A percentile compares a stretch with the other conserved stretches of the same genome.
Evolutionary conservation across 148 eudicot species (phyloP).

Genomic region (Camellia granthamiana): DNA sequence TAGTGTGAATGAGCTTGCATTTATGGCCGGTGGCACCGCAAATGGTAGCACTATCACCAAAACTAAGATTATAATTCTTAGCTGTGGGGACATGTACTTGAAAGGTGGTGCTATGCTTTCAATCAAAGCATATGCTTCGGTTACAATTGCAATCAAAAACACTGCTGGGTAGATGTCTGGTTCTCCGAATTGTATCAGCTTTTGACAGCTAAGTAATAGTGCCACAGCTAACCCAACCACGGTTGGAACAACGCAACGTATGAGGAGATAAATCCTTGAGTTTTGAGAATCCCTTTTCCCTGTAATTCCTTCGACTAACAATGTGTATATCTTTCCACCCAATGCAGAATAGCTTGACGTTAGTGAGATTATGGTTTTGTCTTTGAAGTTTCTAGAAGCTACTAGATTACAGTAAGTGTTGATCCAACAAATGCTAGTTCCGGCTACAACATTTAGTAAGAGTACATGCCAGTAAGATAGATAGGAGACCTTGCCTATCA

Average conservation of each 20-base stretch:
- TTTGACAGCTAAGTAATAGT: neutral
- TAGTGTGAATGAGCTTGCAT: neutral
- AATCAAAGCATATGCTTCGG: neutral
- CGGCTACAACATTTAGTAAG: constrained; percentile 1
- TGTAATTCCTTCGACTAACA: neutral
- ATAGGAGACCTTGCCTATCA: neutral
- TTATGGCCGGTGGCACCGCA: neutral
- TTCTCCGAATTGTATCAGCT: constrained; percentile 1
- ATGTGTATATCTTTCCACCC: neutral
- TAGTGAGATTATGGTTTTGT: neutral
- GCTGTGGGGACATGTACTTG: neutral
- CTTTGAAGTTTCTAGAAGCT: neutral
- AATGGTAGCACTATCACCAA: neutral
- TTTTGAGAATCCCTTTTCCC: neutral
- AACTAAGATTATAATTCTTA: neutral
- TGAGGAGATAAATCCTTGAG: neutral
- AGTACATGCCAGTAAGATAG: neutral
- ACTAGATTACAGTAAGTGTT: constrained; percentile 2
- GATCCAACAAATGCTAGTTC: constrained; percentile 1
- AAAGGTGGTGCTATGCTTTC: constrained; percentile 1
- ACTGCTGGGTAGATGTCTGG: neutral
- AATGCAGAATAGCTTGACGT: constrained; percentile 1
- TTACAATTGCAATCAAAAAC: constrained; percentile 2
- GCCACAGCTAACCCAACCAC: neutral
- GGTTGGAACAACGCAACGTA: constrained; percentile 2